These are phyloP conservation scores for Ambispora gerdemannii DNA, from an alignment of 192 early-diverging fungal genomes.

Conservation along the genomic window DNA sequence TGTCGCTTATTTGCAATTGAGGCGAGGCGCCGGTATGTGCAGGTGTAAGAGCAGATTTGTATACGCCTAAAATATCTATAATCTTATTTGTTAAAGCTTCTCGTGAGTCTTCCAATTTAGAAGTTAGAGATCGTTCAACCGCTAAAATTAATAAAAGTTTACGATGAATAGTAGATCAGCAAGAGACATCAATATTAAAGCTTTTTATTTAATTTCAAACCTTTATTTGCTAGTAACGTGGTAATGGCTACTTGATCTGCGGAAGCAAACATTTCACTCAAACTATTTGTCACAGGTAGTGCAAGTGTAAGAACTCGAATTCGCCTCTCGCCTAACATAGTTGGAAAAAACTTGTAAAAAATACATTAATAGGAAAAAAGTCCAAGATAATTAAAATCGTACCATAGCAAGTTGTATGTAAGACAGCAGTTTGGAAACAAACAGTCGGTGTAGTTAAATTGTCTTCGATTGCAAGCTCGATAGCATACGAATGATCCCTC, in stretches of 20 bases:
- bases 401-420: constrained; percentile 85
- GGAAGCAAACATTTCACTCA: constrained; percentile 76
- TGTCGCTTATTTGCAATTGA: constrained; percentile 80
- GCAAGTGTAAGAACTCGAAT: constrained; percentile 91
- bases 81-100: constrained; percentile 87
- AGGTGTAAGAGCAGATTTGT: constrained; percentile 77
- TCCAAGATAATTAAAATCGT: constrained; percentile 26
- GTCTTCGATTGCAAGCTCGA: constrained; percentile 79
- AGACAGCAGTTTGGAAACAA: constrained; percentile 92
- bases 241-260: constrained; percentile 85
- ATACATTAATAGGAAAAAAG: not conserved
- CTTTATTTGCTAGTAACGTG: constrained; percentile 82
- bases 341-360: not conserved
- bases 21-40: constrained; percentile 67
- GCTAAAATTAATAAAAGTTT: constrained; percentile 43
- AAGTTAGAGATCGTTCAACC: constrained; percentile 79
- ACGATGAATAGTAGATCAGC: not conserved
- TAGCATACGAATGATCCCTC: constrained; percentile 86
- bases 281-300: constrained; percentile 78
- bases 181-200: too few relatives aligned
- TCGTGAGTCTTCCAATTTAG: constrained; percentile 90
- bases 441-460: constrained; percentile 70
- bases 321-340: constrained; percentile 69
- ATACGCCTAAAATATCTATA: constrained; percentile 84
- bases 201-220: too few relatives aligned